A percentile compares a stretch with the other conserved stretches of the same genome.
These are phyloP conservation scores for Amphichorda felina DNA, from an alignment of 2,329 filamentous ascomycete genomes.

Conservation along the genomic window DNA sequence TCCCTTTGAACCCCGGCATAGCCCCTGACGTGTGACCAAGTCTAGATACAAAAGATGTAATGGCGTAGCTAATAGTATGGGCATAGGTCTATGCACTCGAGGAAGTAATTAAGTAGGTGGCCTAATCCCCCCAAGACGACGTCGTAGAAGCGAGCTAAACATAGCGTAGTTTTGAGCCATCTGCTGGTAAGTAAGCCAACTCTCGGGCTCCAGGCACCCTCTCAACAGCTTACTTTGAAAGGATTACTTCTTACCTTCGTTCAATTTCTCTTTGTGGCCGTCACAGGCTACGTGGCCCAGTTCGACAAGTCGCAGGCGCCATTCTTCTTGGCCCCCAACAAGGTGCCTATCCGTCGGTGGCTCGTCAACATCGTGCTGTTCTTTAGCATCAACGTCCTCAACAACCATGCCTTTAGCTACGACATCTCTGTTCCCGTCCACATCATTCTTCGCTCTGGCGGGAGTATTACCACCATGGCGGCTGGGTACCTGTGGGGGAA, in stretches of 20 bases:
- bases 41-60: too few species aligned
- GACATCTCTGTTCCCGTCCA: slow-evolving; percentile 93
- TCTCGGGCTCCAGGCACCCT: not conserved
- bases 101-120: slow-evolving; percentile 81
- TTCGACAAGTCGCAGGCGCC: slow-evolving; percentile 56
- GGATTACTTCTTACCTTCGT: slow-evolving; percentile 73
- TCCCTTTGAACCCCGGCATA: not conserved
- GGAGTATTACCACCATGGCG: slow-evolving; percentile 88
- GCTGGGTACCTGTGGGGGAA: slow-evolving; percentile 85
- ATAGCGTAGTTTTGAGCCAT: slow-evolving; percentile 58
- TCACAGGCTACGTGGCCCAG: slow-evolving; percentile 66
- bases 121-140: slow-evolving; percentile 3
- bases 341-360: slow-evolving; percentile 78
- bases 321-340: slow-evolving; percentile 64
- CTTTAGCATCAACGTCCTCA: slow-evolving; percentile 87
- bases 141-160: slow-evolving; percentile 9
- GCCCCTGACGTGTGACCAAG: too few species aligned
- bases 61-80: not conserved
- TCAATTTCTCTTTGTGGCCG: slow-evolving; percentile 73
- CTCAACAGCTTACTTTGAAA: not conserved
- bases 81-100: slow-evolving; percentile 85
- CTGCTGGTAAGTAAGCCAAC: slow-evolving; percentile 50
- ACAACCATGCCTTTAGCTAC: slow-evolving; percentile 97
- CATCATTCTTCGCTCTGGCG: slow-evolving; percentile 90
- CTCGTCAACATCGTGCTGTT: slow-evolving; percentile 81